phyloP scores from a whole-genome alignment of 2,329 filamentous ascomycete species.

The Claviceps spartinae region DNA sequence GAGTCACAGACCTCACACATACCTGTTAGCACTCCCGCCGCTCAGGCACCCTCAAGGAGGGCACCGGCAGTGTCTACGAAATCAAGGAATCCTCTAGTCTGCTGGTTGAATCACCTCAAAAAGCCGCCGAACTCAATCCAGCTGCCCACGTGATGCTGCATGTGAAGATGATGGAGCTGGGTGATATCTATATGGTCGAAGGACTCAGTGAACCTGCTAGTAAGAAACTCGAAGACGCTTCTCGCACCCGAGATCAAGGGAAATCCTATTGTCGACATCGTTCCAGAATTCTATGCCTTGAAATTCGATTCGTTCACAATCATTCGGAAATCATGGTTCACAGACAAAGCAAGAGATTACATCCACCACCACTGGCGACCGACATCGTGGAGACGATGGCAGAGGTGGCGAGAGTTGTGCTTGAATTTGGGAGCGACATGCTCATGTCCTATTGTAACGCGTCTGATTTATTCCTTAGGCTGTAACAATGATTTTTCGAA shows the following conservation, averaged over 20 bases:
- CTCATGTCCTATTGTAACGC: neutral
- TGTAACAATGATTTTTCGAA: neutral
- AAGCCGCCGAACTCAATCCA: neutral
- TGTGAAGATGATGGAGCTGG: neutral
- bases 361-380: neutral
- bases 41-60: neutral
- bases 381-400: neutral
- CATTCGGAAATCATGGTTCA: neutral
- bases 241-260: neutral
- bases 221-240: neutral
- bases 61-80: neutral
- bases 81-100: neutral
- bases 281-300: neutral
- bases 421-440: neutral
- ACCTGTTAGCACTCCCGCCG: too few species aligned
- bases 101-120: neutral
- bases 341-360: neutral
- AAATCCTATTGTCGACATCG: neutral
- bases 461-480: neutral
- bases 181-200: neutral
- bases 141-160: neutral
- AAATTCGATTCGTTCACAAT: neutral
- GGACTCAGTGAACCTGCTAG: neutral
- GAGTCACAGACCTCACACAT: too few species aligned
- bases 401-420: neutral